Base-by-base conservation (phyloP, 192 early-diverging fungal species). In the Kickxella alabastrina region DNA sequence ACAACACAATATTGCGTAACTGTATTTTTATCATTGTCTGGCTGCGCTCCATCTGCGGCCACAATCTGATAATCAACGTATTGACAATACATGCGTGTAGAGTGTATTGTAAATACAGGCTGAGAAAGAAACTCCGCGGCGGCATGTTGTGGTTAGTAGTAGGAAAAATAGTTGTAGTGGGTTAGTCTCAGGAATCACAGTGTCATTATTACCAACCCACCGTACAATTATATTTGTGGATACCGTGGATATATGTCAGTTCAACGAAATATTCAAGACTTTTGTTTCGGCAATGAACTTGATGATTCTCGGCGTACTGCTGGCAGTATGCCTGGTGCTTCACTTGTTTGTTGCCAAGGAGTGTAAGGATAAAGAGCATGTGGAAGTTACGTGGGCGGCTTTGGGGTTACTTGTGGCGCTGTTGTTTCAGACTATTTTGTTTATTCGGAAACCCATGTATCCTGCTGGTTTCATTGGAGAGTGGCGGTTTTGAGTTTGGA, bases 21-120 rank as follows among this genome's bases (percentile, higher is more conserved):
- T 78, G 75, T 25, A 35, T 72, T 0, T 51, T 78, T 5, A 48
- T 32, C 1, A 50, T 28, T 3, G 26, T 78, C 1, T 78, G 75
- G 75, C 27, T 72, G 43, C 60, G 68, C 21, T 49, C 65, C 1
- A 37, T 62, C 6, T 35, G 59, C 23, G 75, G 75, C 0, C 64
- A 67, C 27, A 55, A 28, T 10, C 8, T 46, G 10, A n/a, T 57
- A 4, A 37, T 40, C 21, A 23, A 27, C 6, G 10, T 63, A 0
- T 15, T 75, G 8, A 6, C 29, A 2, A 23, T 51, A 4, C 51
- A 55, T 10, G 17, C 45, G 13, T 40, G 42, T 0, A n/a, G 8
- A 2, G 21, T 62, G 0, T 35, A 21, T 7, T 48, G 60, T 2
- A 51, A 46, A 17, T 52, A 74, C 51, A 1, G 41, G 18, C 19